Evolutionary conservation across 371 early-diverging fungal genomes (phyloP), one percentile per base, ranked within the genome.

Genomic region (Mucor racemosus): DNA sequence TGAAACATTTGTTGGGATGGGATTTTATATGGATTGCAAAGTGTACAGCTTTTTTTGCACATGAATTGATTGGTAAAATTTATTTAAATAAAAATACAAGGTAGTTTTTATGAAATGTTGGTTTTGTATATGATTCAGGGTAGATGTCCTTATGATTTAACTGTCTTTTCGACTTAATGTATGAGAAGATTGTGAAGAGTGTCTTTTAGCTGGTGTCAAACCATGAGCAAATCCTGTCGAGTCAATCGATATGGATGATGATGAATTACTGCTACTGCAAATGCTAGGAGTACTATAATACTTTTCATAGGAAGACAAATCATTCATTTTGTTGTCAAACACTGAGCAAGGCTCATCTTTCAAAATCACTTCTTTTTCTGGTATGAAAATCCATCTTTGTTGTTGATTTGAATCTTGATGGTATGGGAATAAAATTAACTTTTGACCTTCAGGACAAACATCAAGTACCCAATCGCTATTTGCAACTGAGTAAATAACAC

Each of bases 391-490:
- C 50, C 77, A 64, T 34, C 68, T 74, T 14, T 72, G 40, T 9
- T 58, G 53, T 21, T 62, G 35, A 58, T 19, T 64, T 4, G 19
- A 36, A 10, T 57, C 36, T 40, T 35, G 44, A 26, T 46, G 36
- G 5, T 61, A 21, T 15, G 61, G 67, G 57, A 67, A 57, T 46
- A 67, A 46, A 46, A 44, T 57, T 36, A 63, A 46, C 42, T 54
- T 67, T 40, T 67, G 38, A 67, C 73, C 46, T 19, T 66, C 36
- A 9, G 57, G 21, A 10, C 55, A 19, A 5, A 74, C 62, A 54
- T 81, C 82, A 14, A 81, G 66, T 10, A 81, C 82, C 82, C 82
- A 81, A 36, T 79, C 79, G 33, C 71, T 63, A 56, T 76, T 76
- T 38, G 56, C 53, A 34, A 74, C 8, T 0, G 79, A 77, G 21